A percentile compares a stretch with the other conserved stretches of the same genome.
These are phyloP conservation scores for Bullera alba DNA, from an alignment of 768 basidiomycete genomes.

Conservation along the genomic window DNA sequence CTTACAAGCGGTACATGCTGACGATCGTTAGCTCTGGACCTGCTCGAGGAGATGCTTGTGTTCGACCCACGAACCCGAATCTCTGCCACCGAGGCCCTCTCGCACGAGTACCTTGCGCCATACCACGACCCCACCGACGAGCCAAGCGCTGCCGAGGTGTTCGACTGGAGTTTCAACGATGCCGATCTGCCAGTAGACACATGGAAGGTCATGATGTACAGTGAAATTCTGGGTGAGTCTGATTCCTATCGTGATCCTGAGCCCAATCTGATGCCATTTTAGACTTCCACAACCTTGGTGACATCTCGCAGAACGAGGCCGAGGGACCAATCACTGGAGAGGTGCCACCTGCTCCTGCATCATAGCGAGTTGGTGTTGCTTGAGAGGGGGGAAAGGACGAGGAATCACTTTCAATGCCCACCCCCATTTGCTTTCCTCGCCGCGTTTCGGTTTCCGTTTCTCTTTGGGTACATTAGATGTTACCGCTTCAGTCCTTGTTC, in stretches of 20 bases:
- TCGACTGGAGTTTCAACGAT: constrained; percentile 99
- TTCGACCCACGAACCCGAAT: constrained; percentile 97
- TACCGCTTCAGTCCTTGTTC: no score
- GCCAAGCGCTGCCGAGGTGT: constrained; percentile 83
- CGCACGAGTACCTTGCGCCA: constrained; percentile 87
- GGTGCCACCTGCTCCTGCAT: constrained; percentile 22
- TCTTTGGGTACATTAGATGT: no score
- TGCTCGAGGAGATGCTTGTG: constrained; percentile 97
- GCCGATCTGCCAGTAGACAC: constrained; percentile 97
- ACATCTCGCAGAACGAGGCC: constrained; percentile 40
- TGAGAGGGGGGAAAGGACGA: no score
- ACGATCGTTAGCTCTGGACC: constrained; percentile 66
- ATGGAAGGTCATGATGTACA: constrained; percentile 99
- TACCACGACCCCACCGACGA: constrained; percentile 99
- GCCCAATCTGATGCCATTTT: background rate
- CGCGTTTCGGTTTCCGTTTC: no score
- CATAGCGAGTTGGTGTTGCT: no score
- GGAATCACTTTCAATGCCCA: no score
- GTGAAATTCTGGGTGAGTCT: constrained; percentile 80
- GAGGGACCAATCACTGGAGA: constrained; percentile 45
- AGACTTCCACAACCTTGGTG: constrained; percentile 48
- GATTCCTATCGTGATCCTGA: background rate
- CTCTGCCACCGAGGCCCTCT: constrained; percentile 81
- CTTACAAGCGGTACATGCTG: background rate
- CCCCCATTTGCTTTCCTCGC: no score